Evolutionary conservation across 1,284 basidiomycete species (phyloP), one percentile per base, ranked within the genome.

Genomic region (Pascua guehoae): DNA sequence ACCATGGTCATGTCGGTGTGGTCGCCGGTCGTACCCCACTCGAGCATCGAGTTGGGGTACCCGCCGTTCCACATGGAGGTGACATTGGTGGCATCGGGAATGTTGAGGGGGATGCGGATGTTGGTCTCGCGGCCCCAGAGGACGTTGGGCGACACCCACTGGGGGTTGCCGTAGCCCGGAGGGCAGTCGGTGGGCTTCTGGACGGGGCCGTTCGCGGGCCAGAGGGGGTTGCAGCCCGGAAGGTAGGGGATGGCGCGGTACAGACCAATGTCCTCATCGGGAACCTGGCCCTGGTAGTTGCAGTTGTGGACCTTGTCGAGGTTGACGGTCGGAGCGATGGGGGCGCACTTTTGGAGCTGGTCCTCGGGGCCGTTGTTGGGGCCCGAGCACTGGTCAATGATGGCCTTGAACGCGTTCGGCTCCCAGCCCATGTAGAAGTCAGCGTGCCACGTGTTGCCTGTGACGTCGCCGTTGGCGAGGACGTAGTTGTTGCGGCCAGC

Each of bases 391-490:
- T 67, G 47, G 57, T 73, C 65, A 44, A 77, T 66, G 41, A 5
- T 38, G 50, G 56, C 12, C 32, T 36, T 50, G 52, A 44, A 57
- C 7, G 24, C 40, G 12, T 36, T 15, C 17, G 40, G 37, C 49
- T 60, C 59, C 60, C 60, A 62, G 11, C 71, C 71, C 41, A 67
- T 65, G 46, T 65, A 46, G 54, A 72, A 74, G 55, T 75, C 74
- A 16, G 63, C 74, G 55, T 74, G 74, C 60, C 61, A 70, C 12
- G 62, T 58, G 10, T 51, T 43, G n/a, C 74, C 74, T 9, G 58
- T 58, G 36, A 63, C 62, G 55, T 75, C 74, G 24, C 72, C 74
- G 53, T 71, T 70, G 15, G 72, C 61, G 12, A 74, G 60, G 42
- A 74, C 64, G 5, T 73, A 48, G 12, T 65, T 60, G 55, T 63